phyloP scores from a whole-genome alignment of 2,329 filamentous ascomycete genomes.

The Hypoxylon sp. region DNA sequence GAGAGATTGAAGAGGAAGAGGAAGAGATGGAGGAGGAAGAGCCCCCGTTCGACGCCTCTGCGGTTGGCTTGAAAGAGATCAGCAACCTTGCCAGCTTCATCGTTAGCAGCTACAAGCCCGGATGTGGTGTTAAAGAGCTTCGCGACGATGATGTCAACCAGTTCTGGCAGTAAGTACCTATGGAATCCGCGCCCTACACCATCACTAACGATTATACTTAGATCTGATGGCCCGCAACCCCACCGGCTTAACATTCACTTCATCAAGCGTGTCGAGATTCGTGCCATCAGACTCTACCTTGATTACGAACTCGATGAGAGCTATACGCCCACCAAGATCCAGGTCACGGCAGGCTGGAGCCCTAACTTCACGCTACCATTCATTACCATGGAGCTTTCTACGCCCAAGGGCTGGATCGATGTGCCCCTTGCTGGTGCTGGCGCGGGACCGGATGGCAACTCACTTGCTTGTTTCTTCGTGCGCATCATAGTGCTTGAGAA shows the following conservation, averaged over 20 bases:
- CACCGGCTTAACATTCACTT: constrained; percentile 87
- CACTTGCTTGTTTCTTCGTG: constrained; percentile 86
- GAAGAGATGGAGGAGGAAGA: constrained; percentile 51
- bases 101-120: constrained; percentile 82
- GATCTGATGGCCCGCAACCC: constrained; percentile 84
- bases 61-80: constrained; percentile 77
- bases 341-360: constrained; percentile 87
- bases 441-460: constrained; percentile 71
- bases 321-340: constrained; percentile 93
- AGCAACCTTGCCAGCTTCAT: constrained; percentile 85
- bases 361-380: constrained; percentile 93
- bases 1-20: constrained; percentile 44
- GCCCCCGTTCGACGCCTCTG: constrained; percentile 60
- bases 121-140: constrained; percentile 79
- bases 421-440: constrained; percentile 68
- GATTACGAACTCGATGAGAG: constrained; percentile 94
- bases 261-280: constrained; percentile 81
- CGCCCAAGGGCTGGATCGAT: constrained; percentile 89
- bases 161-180: constrained; percentile 76
- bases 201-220: constrained; percentile 43
- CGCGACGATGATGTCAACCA: constrained; percentile 75
- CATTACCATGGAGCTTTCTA: constrained; percentile 78
- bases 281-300: constrained; percentile 81
- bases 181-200: not conserved
- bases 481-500: constrained; percentile 94